Evolutionary conservation across 23 red algal genomes (phyloP), one percentile per base, ranked within the genome.

Genomic region (Gracilaria gracilis): DNA sequence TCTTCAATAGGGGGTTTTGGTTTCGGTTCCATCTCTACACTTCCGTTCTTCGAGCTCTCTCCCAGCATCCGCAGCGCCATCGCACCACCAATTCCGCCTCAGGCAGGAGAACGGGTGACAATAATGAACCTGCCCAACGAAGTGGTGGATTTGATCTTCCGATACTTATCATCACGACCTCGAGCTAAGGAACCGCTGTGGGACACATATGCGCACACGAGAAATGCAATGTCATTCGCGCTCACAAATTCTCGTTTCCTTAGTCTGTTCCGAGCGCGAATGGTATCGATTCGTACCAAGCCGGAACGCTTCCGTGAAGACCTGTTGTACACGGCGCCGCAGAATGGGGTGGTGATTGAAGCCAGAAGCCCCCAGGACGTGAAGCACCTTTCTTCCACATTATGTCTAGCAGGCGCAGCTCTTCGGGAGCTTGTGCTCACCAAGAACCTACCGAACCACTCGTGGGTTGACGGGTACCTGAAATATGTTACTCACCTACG

Each of bases 111-210:
- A 20, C 35, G 39, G 72, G 58, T 85, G 59, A 67, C 57, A 23
- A 14, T 85, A 33, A 62, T 71, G 81, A 55, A 85, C 59, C 65
- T 85, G 36, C 81, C 81, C 51, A 85, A 85, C 81, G 81, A 85
- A 61, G 81, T 85, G 4, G 42, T 85, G 31, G 81, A 85, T 48
- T 65, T 85, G 81, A 47, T 85, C 59, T 85, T 85, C 29, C 61
- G 81, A 20, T 85, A 85, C 34, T 61, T 85, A 14, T 85, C 81
- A 32, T 85, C 81, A 19, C 28, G 81, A 25, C 81, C 81, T 40
- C 54, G 61, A 35, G 29, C 81, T 19, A 48, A 48, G 31, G 81
- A 85, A 29, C 81, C 81, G 61, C 54, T 85, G 25, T 85, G 81
- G 81, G 81, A 85, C 25, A 85, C 34, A 13, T 65, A 35, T 40